These are phyloP conservation scores for Orbilia javanica DNA, from an alignment of 2,329 filamentous ascomycete genomes.

Conservation along the genomic window DNA sequence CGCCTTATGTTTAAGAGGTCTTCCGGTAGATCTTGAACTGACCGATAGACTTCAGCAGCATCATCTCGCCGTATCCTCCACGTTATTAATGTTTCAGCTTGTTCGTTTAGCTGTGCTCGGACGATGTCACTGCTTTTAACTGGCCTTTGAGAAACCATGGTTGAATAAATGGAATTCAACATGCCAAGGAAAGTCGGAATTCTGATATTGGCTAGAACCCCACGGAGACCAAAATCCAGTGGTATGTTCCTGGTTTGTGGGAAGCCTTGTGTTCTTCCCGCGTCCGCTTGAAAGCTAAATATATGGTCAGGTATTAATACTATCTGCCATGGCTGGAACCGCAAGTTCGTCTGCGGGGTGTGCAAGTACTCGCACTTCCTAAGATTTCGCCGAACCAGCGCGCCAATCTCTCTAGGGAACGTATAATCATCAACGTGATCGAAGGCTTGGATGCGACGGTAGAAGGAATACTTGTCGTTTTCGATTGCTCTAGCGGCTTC, in stretches of 20 bases:
- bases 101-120: slow-evolving; percentile 13
- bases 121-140: not conserved
- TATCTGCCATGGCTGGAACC: slow-evolving; percentile 51
- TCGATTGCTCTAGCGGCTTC: slow-evolving; percentile 20
- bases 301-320: slow-evolving; percentile 39
- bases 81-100: slow-evolving; percentile 28
- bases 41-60: slow-evolving; percentile 4
- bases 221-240: slow-evolving; percentile 4
- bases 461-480: slow-evolving; percentile 12
- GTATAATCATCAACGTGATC: slow-evolving; percentile 30
- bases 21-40: not conserved
- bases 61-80: slow-evolving; percentile 29
- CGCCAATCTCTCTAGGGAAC: slow-evolving; percentile 26
- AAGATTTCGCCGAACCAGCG: slow-evolving; percentile 25
- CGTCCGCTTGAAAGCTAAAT: slow-evolving; percentile 15
- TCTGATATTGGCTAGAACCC: not conserved
- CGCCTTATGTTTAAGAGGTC: slow-evolving; percentile 30
- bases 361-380: slow-evolving; percentile 31
- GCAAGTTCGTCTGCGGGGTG: not conserved
- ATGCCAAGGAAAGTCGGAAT: slow-evolving; percentile 30
- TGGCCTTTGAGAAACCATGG: not conserved
- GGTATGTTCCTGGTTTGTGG: not conserved
- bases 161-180: slow-evolving; percentile 38
- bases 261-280: not conserved
- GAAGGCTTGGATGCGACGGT: slow-evolving; percentile 19